Base-by-base conservation (phyloP, 2,329 filamentous ascomycete genomes). In the Corinectria fuckeliana region DNA sequence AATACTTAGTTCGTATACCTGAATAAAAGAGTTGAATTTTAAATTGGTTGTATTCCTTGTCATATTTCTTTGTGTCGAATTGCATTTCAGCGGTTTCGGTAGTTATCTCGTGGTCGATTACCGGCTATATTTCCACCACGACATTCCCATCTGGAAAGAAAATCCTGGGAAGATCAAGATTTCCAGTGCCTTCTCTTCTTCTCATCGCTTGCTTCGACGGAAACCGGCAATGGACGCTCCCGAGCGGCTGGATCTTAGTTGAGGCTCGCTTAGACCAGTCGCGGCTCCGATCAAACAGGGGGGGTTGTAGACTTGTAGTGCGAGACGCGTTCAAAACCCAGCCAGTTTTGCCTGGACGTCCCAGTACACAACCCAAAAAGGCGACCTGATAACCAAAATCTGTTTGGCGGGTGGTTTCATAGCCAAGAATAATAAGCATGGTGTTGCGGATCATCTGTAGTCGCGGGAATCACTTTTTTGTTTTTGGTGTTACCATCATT, bases 261-360 rank as follows among this genome's bases (percentile, higher is more conserved):
- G 45, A 60, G 48, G 53, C 50, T 64, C 56, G 65, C 65, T 67
- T 67, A 53, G 58, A 56, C 51, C 23, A 56, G 44, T 38, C 20
- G 50, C 57, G 61, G 57, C 56, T 59, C 48, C 45, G 48, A 49
- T 64, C 56, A 64, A 63, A 60, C 65, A 62, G 36, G 67, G 65
- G 56, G 58, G n/a, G n/a, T n/a, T n/a, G n/a, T n/a, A n/a, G n/a
- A n/a, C n/a, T 58, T 32, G 32, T 30, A 23, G 34, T 38, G 39
- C 67, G 69, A 71, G 70, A 71, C 69, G 20, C 26, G 21, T 59
- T 55, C 69, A 56, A 71, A 70, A 71, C 69, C 51, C 58, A 49
- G 48, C 61, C 36, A 44, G 60, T 63, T 63, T 68, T 51, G 52
- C 28, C 42, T 26, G 26, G 21, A 28, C n/a, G 25, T 18, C 11